Percentiles rank a stretch among this genome's conserved stretches.
Conservation (phyloP, 768 basidiomycete genomes). For the Leccinum subgranulosum region DNA sequence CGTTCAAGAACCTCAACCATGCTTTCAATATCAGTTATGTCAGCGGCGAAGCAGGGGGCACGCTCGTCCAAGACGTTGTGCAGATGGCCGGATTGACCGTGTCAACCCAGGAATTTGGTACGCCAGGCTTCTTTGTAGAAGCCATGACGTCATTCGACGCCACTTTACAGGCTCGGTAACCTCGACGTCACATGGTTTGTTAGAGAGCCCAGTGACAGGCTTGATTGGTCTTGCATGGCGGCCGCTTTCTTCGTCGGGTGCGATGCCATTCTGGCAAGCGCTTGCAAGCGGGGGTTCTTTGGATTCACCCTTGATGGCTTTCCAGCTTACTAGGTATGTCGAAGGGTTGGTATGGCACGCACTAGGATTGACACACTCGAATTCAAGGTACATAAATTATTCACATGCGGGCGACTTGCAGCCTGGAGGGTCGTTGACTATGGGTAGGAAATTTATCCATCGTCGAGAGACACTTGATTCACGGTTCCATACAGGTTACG, state of each 20-base stretch:
- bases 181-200: conserved; percentile 32
- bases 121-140: conserved; percentile 15
- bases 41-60: conserved; percentile 44
- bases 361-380: background rate
- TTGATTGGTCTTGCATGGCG: conserved; percentile 73
- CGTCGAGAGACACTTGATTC: background rate
- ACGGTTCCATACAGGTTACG: conserved; percentile 45
- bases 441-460: conserved; percentile 45
- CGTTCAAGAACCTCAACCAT: conserved; percentile 32
- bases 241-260: conserved; percentile 52
- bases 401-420: conserved; percentile 41
- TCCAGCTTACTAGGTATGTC: conserved; percentile 55
- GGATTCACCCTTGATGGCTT: conserved; percentile 53
- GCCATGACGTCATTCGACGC: conserved; percentile 15
- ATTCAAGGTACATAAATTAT: conserved; percentile 41
- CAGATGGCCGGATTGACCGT: conserved; percentile 65
- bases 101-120: conserved; percentile 53
- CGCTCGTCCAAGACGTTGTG: conserved; percentile 62
- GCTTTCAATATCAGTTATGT: conserved; percentile 44
- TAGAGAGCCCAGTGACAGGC: conserved; percentile 57
- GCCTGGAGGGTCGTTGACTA: conserved; percentile 70
- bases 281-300: conserved; percentile 44
- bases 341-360: background rate
- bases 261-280: conserved; percentile 67
- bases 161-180: conserved; percentile 36